These are phyloP conservation scores for Aaosphaeria arxii DNA, from an alignment of 2,329 filamentous ascomycete genomes.

Conservation along the genomic window DNA sequence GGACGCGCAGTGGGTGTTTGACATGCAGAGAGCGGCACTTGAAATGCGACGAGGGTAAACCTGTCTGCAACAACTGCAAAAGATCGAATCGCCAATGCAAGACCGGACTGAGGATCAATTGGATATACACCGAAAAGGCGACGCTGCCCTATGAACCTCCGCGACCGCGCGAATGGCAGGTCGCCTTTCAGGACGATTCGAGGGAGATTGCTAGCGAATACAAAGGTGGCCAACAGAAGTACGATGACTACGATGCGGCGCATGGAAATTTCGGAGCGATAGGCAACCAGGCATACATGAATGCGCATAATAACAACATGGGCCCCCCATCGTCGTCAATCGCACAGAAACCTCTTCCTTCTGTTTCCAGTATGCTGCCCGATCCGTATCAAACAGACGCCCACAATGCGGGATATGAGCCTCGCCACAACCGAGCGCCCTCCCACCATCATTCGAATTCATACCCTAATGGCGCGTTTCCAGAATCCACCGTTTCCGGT, in stretches of 20 bases:
- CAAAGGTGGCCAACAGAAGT: constrained; percentile 70
- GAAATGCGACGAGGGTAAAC: constrained; percentile 79
- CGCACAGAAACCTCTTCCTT: constrained; percentile 47
- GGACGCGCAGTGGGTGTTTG: constrained; percentile 85
- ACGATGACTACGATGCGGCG: constrained; percentile 50
- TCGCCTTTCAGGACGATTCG: constrained; percentile 86
- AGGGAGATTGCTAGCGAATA: constrained; percentile 89
- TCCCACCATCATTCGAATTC: constrained; percentile 29
- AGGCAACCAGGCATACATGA: constrained; percentile 27
- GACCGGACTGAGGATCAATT: constrained; percentile 83
- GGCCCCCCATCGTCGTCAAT: constrained; percentile 34
- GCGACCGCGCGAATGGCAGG: constrained; percentile 61
- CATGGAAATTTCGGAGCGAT: background rate
- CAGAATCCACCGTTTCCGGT: constrained; percentile 18
- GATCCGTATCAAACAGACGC: constrained; percentile 45
- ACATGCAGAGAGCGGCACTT: constrained; percentile 87
- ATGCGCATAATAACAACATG: constrained; percentile 17
- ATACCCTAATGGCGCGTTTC: constrained; percentile 23
- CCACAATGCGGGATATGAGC: constrained; percentile 40
- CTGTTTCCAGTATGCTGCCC: constrained; percentile 49
- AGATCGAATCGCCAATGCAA: constrained; percentile 87
- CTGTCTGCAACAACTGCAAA: constrained; percentile 72
- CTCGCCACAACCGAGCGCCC: constrained; percentile 22
- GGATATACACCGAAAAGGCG: constrained; percentile 78
- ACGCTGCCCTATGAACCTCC: constrained; percentile 53